Base-by-base conservation (phyloP, 805 yeast species). In the Vanderwaltozyma tropicalis region DNA sequence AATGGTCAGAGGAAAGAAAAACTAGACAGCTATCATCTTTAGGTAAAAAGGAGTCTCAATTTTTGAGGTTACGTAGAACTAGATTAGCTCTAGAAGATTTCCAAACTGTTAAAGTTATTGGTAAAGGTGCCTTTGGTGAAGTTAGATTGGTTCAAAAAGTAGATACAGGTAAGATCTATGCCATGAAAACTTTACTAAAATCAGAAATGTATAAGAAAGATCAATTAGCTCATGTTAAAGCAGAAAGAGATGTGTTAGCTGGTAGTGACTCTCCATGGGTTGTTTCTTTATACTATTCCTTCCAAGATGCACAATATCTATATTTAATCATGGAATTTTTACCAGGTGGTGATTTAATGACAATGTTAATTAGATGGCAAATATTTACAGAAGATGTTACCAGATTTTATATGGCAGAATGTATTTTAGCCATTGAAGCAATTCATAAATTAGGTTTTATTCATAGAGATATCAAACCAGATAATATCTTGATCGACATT, bases 91-190 rank as follows among this genome's bases (percentile, higher is more conserved):
- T 86, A 31, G 92, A 81, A 29, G 96, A 87, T 62, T 84, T 87
- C 62, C 74, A 69, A 41, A 87, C 96, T 1, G 94, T 87, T 38
- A 86, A 86, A 61, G 95, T 74, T 30, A 74, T 77, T 46, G 98
- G 98, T 35, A 92, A 92, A 59, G 98, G 98, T 45, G 96, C 98
- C 0, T 92, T 92, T 65, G 98, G 98, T 44, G 96, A 87, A 55
- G 98, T 92, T 26, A 73, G 96, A 44, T 67, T 92, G 38, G 97
- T 92, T 12, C 96, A 92, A 55, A 89, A 88, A 67, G 71, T 68
- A 37, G 98, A 92, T 61, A 81, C 92, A 1, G 95, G 95, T 37
- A 63, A 83, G 62, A 88, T 83, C 26, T 87, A 78, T 65, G 95
- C 95, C 34, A 92, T 85, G 98, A 87, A 87, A 63, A 88, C 96